Evolutionary conservation across 2,329 filamentous ascomycete species (phyloP), one percentile per base, ranked within the genome.

Genomic region (Corniculantispora saksenae): DNA sequence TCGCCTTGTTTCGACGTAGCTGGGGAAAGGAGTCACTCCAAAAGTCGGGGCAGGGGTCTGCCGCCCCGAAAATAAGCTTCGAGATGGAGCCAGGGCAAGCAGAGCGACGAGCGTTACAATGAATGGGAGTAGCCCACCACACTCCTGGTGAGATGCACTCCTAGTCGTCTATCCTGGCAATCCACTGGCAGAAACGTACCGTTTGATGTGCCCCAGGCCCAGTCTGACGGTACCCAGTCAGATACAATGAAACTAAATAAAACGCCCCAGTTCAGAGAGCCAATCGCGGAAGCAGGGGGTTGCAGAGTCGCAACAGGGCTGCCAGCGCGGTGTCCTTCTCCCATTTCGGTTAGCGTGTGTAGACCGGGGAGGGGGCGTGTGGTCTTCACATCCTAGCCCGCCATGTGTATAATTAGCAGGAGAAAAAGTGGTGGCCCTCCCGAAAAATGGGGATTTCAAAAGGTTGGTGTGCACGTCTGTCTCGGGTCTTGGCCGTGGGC

Each of bases 321-420:
- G 60, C 32, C 60, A 63, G 51, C 60, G 60, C 60, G 60, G 60
- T 63, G 60, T 63, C 60, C 50, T 63, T 63, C 21, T 25, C 60
- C 40, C 0, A 23, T 56, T 56, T 12, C n/a, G n/a, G 60, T 38
- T 63, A 63, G 60, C 13, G n/a, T 21, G 15, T n/a, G 29, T 12
- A 32, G 48, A 17, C n/a, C n/a, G n/a, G 7, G 35, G 9, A 13
- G 15, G 25, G 59, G 13, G 60, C 12, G 27, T 62, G 59, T 25
- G 21, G 29, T 27, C 19, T 38, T 10, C 21, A 57, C 32, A 63
- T 63, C 51, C 60, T 35, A n/a, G 60, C 19, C 45, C 38, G 51
- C 60, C 60, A 62, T 62, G 60, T 63, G 60, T 63, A 63, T 63
- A 25, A 63, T 63, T 63, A 63, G 60, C 50, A 47, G 25, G 38